phyloP scores from a whole-genome alignment of 2,329 filamentous ascomycete genomes.

The Canariomyces notabilis region DNA sequence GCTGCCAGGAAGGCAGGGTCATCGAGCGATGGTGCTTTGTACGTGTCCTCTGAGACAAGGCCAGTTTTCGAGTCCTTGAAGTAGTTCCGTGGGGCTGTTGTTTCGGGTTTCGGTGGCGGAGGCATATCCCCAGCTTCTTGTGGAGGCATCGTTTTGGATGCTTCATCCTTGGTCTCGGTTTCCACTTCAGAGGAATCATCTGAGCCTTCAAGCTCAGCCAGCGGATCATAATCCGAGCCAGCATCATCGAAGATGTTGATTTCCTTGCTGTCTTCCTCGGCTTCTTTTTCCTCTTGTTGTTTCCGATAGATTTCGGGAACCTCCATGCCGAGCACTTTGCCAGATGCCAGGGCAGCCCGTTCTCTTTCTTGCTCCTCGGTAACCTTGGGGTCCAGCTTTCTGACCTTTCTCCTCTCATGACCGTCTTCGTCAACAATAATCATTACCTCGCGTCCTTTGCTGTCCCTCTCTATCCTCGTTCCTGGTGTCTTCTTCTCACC shows the following conservation, averaged over 20 bases:
- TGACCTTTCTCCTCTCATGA: conserved; percentile 60
- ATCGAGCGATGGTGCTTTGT: conserved; percentile 52
- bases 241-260: conserved; percentile 62
- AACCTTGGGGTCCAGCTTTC: conserved; percentile 43
- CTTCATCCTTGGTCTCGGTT: conserved; percentile 21
- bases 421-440: conserved; percentile 63
- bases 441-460: conserved; percentile 57
- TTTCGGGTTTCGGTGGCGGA: conserved; percentile 39
- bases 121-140: conserved; percentile 35
- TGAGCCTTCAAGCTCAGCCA: conserved; percentile 53
- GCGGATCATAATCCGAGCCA: conserved; percentile 62
- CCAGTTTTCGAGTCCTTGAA: conserved; percentile 55
- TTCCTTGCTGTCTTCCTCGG: conserved; percentile 50
- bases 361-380: conserved; percentile 33
- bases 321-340: conserved; percentile 61
- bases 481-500: conserved; percentile 49
- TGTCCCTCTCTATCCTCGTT: conserved; percentile 56
- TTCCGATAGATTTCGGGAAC: conserved; percentile 55
- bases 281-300: conserved; percentile 32
- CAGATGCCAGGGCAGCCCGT: conserved; percentile 43
- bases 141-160: conserved; percentile 21
- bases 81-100: conserved; percentile 49
- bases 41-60: conserved; percentile 48
- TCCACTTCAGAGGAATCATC: conserved; percentile 39
- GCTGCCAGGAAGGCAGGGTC: conserved; percentile 80